Evolutionary conservation across 148 eudicot genomes (phyloP).

Genomic region (Camellia japonica): DNA sequence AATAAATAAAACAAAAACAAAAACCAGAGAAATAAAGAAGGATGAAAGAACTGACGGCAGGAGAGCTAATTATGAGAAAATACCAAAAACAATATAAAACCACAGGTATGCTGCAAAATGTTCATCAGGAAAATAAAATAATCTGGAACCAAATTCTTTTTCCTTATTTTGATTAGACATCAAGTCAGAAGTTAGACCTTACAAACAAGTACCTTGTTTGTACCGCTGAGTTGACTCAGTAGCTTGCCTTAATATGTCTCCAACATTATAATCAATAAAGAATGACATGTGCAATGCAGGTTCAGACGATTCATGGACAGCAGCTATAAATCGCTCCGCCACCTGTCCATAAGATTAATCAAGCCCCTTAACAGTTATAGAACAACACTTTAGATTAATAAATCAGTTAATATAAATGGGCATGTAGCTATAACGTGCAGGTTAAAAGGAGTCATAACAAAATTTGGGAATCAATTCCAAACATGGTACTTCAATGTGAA

Average conservation of each 20-base stretch:
- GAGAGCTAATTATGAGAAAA: background rate
- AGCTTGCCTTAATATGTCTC: constrained; percentile 69
- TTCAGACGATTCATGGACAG: constrained; percentile 44
- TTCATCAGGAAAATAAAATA: background rate
- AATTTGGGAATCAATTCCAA: background rate
- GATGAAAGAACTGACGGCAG: background rate
- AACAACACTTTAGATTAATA: background rate
- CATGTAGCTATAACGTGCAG: background rate
- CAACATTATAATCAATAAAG: constrained; percentile 58
- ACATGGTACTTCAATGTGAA: background rate
- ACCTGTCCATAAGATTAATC: constrained; percentile 39
- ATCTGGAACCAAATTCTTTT: background rate
- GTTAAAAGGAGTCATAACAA: background rate
- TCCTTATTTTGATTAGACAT: background rate
- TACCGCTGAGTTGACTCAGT: constrained; percentile 70
- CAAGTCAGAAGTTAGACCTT: background rate
- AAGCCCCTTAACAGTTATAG: background rate
- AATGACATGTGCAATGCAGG: constrained; percentile 64
- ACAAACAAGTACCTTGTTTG: constrained; percentile 43
- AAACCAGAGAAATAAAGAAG: background rate
- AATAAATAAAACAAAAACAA: background rate
- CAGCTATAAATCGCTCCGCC: constrained; percentile 57
- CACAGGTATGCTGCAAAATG: background rate
- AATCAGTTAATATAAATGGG: background rate
- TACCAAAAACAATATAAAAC: background rate